Conservation (phyloP, 257 asterid species). For the Gentiana dahurica region DNA sequence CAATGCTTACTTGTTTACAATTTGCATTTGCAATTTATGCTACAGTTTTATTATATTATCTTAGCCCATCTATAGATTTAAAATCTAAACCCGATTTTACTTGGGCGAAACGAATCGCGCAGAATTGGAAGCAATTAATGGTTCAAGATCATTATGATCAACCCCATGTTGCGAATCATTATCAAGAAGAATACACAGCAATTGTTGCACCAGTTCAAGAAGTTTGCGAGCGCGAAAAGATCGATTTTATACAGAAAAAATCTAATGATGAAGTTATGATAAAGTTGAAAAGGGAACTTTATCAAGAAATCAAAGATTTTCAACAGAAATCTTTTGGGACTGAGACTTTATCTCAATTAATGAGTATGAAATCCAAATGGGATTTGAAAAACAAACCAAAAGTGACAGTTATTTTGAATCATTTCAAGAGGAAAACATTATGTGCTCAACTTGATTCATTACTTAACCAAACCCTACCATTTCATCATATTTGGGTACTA, state of each 20-base stretch:
- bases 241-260: slow-evolving; percentile 74
- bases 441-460: slow-evolving; percentile 82
- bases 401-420: slow-evolving; percentile 74
- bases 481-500: slow-evolving; percentile 86
- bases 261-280: slow-evolving; percentile 61
- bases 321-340: slow-evolving; percentile 36
- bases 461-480: slow-evolving; percentile 70
- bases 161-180: slow-evolving; percentile 42
- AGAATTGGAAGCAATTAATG: slow-evolving; percentile 54
- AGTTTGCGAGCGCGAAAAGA: slow-evolving; percentile 69
- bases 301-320: slow-evolving; percentile 45
- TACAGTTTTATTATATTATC: slow-evolving; percentile 62
- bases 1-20: slow-evolving; percentile 61
- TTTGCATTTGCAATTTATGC: slow-evolving; percentile 86
- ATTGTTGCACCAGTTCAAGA: slow-evolving; percentile 12
- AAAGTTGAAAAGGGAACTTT: slow-evolving; percentile 66
- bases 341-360: slow-evolving; percentile 46
- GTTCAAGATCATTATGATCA: slow-evolving; percentile 11
- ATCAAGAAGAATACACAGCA: slow-evolving; percentile 23
- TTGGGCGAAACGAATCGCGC: slow-evolving; percentile 62
- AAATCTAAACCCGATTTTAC: slow-evolving; percentile 57
- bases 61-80: slow-evolving; percentile 69
- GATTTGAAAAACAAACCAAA: slow-evolving; percentile 31
- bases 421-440: slow-evolving; percentile 74
- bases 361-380: slow-evolving; percentile 77